phyloP scores from a whole-genome alignment of 1,284 basidiomycete genomes.

The Meripilus lineatus region DNA sequence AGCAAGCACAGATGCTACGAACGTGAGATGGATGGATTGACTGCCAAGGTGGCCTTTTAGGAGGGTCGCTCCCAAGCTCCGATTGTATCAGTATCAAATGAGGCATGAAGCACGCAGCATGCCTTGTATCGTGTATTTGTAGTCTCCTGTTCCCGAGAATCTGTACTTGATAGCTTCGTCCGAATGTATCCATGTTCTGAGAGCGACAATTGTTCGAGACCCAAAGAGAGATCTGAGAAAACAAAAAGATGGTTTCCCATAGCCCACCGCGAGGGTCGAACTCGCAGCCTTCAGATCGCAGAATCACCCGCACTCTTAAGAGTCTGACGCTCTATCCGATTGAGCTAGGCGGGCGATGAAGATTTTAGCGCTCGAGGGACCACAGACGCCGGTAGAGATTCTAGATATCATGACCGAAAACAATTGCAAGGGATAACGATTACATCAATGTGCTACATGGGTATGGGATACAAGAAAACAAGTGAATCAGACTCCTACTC shows the following conservation, averaged over 20 bases:
- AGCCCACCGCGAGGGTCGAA: slow-evolving; percentile 91
- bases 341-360: slow-evolving; percentile 69
- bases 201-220: not conserved
- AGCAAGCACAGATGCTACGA: slow-evolving; percentile 61
- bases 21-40: slow-evolving; percentile 55
- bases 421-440: not conserved
- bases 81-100: not conserved
- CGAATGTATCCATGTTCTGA: too few relatives aligned
- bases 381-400: not conserved
- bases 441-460: not conserved
- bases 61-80: not conserved
- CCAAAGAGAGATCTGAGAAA: not conserved
- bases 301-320: slow-evolving; percentile 34
- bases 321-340: slow-evolving; percentile 87
- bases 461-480: not conserved
- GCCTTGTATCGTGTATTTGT: not conserved
- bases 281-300: slow-evolving; percentile 81
- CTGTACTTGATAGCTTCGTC: not conserved
- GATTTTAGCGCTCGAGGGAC: not conserved
- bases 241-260: slow-evolving; percentile 20
- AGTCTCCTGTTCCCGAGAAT: not conserved
- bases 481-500: slow-evolving; percentile 5
- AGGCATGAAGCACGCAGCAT: not conserved
- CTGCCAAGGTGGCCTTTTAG: slow-evolving; percentile 51
- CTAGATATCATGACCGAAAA: not conserved